Conservation (phyloP, 805 yeast genomes). For the Wickerhamomyces kurtzmanii region DNA sequence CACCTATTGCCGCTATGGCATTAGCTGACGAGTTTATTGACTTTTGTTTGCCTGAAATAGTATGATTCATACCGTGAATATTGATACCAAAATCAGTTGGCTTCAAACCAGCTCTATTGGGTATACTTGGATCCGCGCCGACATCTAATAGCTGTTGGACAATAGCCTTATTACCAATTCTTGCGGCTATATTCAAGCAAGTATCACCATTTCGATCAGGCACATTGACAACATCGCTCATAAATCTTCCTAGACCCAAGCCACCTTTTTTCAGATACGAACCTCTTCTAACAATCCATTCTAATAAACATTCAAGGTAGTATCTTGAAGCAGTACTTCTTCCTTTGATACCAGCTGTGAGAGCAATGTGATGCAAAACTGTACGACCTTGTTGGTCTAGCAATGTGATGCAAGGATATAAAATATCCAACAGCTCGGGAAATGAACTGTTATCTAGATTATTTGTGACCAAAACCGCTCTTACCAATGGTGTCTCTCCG, state of each 20-base stretch:
- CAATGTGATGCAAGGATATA: conserved; percentile 65
- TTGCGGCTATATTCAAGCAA: conserved; percentile 84
- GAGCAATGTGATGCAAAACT: conserved; percentile 77
- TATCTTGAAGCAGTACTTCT: conserved; percentile 65
- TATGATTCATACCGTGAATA: conserved; percentile 17
- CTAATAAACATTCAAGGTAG: conserved; percentile 61
- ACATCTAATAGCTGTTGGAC: conserved; percentile 75
- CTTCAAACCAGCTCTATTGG: conserved; percentile 78
- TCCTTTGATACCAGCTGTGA: conserved; percentile 70
- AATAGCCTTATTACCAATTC: conserved; percentile 73
- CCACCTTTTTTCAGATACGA: conserved; percentile 31
- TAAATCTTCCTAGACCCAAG: conserved; percentile 44
- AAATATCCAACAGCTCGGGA: conserved; percentile 52
- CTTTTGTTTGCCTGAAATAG: background rate
- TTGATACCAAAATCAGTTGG: conserved; percentile 82
- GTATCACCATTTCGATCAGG: conserved; percentile 93
- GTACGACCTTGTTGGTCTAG: conserved; percentile 68
- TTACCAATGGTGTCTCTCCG: conserved; percentile 82
- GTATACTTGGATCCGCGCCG: conserved; percentile 75
- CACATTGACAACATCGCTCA: conserved; percentile 71
- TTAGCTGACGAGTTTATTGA: background rate
- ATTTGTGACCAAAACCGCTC: conserved; percentile 79
- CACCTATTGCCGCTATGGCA: background rate
- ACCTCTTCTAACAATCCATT: conserved; percentile 65
- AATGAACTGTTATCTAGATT: conserved; percentile 74